phyloP scores from a whole-genome alignment of 1,284 basidiomycete species.

The Apiotrichum laibachii region DNA sequence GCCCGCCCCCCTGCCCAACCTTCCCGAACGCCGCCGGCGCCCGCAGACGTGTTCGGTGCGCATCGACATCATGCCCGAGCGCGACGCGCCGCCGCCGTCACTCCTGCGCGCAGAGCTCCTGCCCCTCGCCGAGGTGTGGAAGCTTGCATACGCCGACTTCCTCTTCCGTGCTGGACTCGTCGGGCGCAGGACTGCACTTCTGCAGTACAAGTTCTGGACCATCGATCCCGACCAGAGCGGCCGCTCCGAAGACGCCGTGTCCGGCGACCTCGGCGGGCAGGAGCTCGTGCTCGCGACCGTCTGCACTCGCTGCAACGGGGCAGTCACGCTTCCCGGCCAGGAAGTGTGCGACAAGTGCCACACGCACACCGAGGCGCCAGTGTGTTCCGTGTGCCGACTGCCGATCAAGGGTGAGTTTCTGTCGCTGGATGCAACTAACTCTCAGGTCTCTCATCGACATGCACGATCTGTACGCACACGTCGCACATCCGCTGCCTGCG shows the following conservation, averaged over 20 bases:
- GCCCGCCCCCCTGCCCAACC: neutral
- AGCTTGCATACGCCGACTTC: constrained; percentile 66
- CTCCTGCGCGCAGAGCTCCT: constrained; percentile 31
- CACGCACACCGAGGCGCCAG: constrained; percentile 2
- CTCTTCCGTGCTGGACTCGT: constrained; percentile 67
- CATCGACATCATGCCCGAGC: constrained; percentile 29
- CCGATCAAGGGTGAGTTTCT: constrained; percentile 66
- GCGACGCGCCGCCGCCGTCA: constrained; percentile 29
- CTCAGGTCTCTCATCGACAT: constrained; percentile 67
- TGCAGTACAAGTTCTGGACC: constrained; percentile 57
- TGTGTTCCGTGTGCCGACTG: constrained; percentile 59
- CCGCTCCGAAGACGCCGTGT: constrained; percentile 9
- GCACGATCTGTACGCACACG: constrained; percentile 64
- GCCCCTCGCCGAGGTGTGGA: constrained; percentile 36
- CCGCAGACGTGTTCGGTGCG: constrained; percentile 25
- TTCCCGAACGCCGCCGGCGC: constrained; percentile 10
- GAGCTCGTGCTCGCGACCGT: constrained; percentile 13
- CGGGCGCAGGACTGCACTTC: constrained; percentile 65
- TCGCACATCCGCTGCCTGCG: constrained; percentile 62
- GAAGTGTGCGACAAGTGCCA: constrained; percentile 4
- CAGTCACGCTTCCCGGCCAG: constrained; percentile 8
- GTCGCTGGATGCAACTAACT: constrained; percentile 1
- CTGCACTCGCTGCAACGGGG: constrained; percentile 16
- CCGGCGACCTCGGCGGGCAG: constrained; percentile 12
- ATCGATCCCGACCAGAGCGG: neutral